A percentile compares a stretch with the other conserved stretches of the same genome.
Evolutionary conservation across 140 eudicot species (phyloP).

Genomic region (Ambrosia hybrid): DNA sequence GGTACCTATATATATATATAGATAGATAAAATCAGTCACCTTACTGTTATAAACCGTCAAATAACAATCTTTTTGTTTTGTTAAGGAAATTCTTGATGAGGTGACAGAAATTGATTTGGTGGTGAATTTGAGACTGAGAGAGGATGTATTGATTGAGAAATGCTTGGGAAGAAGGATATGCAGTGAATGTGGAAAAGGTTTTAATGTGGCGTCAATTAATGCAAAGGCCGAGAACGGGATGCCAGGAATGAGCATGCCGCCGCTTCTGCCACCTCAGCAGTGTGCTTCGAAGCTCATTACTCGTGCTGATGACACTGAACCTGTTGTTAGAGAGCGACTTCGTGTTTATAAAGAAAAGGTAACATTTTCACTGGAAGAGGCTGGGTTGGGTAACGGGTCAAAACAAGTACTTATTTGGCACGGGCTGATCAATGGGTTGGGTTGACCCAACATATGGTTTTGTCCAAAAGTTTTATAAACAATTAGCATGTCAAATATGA

Average conservation of each 20-base stretch:
- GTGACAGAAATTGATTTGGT: too few relatives aligned
- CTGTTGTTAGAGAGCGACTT: constrained; percentile 72
- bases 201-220: constrained; percentile 77
- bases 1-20: too few relatives aligned
- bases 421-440: neutral
- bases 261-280: constrained; percentile 77
- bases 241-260: constrained; percentile 81
- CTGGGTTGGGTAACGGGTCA: neutral
- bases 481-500: neutral
- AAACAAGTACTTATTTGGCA: neutral
- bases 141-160: too few relatives aligned
- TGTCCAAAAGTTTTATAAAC: neutral
- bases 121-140: too few relatives aligned
- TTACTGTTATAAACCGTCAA: neutral
- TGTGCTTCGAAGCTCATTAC: constrained; percentile 75
- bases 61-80: too few relatives aligned
- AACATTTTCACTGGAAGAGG: neutral
- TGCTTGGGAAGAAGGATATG: constrained; percentile 73
- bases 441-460: neutral
- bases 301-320: constrained; percentile 90
- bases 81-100: too few relatives aligned
- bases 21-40: too few relatives aligned
- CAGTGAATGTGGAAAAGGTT: constrained; percentile 80
- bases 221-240: constrained; percentile 75
- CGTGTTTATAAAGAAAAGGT: constrained; percentile 83